These are phyloP conservation scores for Melaleuca quinquenervia DNA, from an alignment of 345 rosid genomes.

Conservation along the genomic window DNA sequence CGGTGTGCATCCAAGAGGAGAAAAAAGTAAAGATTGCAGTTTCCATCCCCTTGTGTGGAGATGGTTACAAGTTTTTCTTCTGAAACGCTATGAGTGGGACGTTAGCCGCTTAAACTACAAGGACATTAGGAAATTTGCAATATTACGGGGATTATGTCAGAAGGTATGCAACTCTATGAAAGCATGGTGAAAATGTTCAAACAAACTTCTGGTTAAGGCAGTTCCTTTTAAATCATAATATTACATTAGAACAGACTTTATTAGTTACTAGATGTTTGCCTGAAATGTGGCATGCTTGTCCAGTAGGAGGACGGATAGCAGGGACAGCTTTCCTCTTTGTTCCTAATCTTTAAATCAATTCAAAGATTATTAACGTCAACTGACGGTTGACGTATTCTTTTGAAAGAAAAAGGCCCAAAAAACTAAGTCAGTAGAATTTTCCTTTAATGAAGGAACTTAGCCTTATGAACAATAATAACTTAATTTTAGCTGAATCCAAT, in stretches of 20 bases:
- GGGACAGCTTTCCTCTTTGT: background rate
- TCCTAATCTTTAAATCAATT: background rate
- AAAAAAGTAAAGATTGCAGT: conserved; percentile 26
- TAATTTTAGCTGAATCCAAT: background rate
- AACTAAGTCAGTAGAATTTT: background rate
- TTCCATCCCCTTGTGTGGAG: conserved; percentile 70
- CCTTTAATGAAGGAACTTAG: background rate
- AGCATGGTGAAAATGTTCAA: background rate
- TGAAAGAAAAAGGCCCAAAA: background rate
- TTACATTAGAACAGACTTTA: background rate
- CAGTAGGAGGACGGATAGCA: background rate
- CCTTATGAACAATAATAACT: background rate
- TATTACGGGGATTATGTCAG: conserved; percentile 89
- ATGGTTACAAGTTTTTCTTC: conserved; percentile 84
- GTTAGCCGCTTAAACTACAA: conserved; percentile 66
- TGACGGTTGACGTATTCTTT: background rate
- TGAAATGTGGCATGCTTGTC: background rate
- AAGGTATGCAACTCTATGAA: conserved; percentile 42
- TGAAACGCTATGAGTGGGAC: conserved; percentile 90
- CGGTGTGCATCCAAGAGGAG: conserved; percentile 55
- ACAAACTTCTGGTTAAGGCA: background rate
- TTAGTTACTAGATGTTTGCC: background rate
- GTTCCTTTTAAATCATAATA: background rate
- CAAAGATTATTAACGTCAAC: background rate
- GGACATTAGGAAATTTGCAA: conserved; percentile 81